Base-by-base conservation (phyloP, 1,284 basidiomycete genomes). In the Fomitopsis betulina region DNA sequence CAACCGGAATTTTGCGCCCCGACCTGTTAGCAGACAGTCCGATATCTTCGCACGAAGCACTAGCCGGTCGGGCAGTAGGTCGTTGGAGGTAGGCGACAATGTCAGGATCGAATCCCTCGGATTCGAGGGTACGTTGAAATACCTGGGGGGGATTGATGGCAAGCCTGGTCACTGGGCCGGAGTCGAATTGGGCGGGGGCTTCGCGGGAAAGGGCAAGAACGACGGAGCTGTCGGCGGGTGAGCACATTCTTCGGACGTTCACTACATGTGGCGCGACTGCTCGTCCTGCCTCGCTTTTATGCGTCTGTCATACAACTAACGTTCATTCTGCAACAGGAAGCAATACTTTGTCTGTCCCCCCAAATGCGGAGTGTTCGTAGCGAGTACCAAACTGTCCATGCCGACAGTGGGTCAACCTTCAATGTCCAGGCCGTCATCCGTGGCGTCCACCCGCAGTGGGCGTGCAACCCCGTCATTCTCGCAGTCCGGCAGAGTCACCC, bases 171-270 rank as follows among this genome's bases (percentile, higher is more conserved):
- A 86, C 15, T 98, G 91, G 91, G 94, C 93, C 27, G 94, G 94
- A 32, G 91, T 98, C 17, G 93, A 96, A 72, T 79, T 98, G n/a
- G 77, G 83, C 63, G 88, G 87, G 39, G 90, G 89, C 1, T 96
- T 93, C 68, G 73, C 80, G 15, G 95, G 96, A n/a, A 91, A 91
- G 70, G 96, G 96, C 2, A 98, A 98, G 77, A 99, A 99, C 68
- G 86, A 98, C 68, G 96, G 96, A 21, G 85, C 85, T 47, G 94
- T 97, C 3, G 83, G 81, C 63, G 93, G 92, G 94, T 96, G 69
- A 79, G 93, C 55, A 42, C 39, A 45, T 39, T 51, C 53, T 54
- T 30, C 25, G 30, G 21, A 25, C 42, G 12, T 45, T 42, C 3
- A 5, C 21, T 15, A 21, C 17, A 19, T 19, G 39, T n/a, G 39